Conservation (phyloP, 768 basidiomycete species). For the Sistotremastrum niveocremeum region DNA sequence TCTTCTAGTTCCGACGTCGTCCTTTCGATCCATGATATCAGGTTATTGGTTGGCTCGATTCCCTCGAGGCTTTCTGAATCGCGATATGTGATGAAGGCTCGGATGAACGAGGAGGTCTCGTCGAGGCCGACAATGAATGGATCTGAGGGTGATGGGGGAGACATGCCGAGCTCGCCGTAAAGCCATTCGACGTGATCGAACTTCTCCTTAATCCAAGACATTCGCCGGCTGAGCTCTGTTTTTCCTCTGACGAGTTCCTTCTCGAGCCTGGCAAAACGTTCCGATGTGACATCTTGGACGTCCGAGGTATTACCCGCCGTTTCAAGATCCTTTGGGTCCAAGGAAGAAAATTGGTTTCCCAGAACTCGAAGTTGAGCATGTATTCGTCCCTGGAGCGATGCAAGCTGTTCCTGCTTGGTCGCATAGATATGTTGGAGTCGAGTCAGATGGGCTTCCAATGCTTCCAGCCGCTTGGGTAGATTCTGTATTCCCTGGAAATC, state of each 20-base stretch:
- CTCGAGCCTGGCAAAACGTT: conserved; percentile 68
- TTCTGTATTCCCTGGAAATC: conserved; percentile 58
- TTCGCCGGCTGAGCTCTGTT: conserved; percentile 52
- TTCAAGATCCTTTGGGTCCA: conserved; percentile 43
- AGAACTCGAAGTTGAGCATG: conserved; percentile 43
- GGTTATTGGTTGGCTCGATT: conserved; percentile 62
- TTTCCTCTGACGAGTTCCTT: conserved; percentile 77
- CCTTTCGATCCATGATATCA: conserved; percentile 59
- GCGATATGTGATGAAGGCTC: conserved; percentile 4
- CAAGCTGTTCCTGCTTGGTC: conserved; percentile 64
- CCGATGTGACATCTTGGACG: conserved; percentile 62
- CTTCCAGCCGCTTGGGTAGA: conserved; percentile 28
- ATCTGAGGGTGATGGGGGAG: conserved; percentile 43
- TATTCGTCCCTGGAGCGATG: conserved; percentile 56
- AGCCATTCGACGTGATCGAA: conserved; percentile 75
- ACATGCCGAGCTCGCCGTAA: conserved; percentile 67
- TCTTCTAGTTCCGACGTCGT: conserved; percentile 51
- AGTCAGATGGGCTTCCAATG: not conserved
- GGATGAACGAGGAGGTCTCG: conserved; percentile 9
- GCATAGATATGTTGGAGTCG: conserved; percentile 41
- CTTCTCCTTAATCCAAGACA: conserved; percentile 38
- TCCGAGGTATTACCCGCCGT: conserved; percentile 22
- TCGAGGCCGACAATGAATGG: conserved; percentile 12
- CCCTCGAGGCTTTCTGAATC: conserved; percentile 43
- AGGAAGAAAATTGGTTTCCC: conserved; percentile 42